Percentiles rank a stretch among this genome's conserved stretches.
Conservation (phyloP, 2,329 filamentous ascomycete species). For the Venturia oleaginea region DNA sequence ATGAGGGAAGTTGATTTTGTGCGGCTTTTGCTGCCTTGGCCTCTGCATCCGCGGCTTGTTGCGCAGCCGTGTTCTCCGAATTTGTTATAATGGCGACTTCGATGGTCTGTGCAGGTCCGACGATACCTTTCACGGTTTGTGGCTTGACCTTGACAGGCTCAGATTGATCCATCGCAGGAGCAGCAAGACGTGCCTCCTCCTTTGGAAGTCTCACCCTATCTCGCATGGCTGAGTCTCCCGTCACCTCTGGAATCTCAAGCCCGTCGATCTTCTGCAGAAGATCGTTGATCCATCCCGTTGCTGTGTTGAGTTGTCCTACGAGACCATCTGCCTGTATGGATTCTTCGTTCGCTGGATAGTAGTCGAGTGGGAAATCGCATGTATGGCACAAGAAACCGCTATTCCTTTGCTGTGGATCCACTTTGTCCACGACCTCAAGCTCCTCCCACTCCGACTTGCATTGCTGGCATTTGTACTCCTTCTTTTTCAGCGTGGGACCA, state of each 20-base stretch:
- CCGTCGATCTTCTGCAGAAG: slow-evolving; percentile 68
- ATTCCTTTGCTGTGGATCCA: slow-evolving; percentile 46
- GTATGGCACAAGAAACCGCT: slow-evolving; percentile 71
- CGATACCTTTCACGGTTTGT: slow-evolving; percentile 60
- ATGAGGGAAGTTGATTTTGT: slow-evolving; percentile 61
- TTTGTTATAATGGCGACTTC: slow-evolving; percentile 59
- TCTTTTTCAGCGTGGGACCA: slow-evolving; percentile 69
- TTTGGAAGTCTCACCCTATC: slow-evolving; percentile 56
- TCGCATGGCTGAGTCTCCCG: slow-evolving; percentile 59
- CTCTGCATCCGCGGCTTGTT: slow-evolving; percentile 55
- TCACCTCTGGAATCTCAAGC: slow-evolving; percentile 62
- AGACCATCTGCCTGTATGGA: slow-evolving; percentile 19
- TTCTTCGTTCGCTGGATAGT: slow-evolving; percentile 52
- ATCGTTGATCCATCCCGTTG: slow-evolving; percentile 70
- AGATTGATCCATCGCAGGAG: not conserved
- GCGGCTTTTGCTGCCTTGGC: slow-evolving; percentile 55
- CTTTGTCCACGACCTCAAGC: slow-evolving; percentile 76
- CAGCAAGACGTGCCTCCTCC: slow-evolving; percentile 41
- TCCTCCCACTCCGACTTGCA: slow-evolving; percentile 83
- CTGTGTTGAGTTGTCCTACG: slow-evolving; percentile 59
- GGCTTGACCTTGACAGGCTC: slow-evolving; percentile 31
- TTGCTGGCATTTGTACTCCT: slow-evolving; percentile 76
- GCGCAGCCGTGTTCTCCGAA: slow-evolving; percentile 57
- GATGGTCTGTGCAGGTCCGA: slow-evolving; percentile 58
- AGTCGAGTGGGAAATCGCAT: slow-evolving; percentile 56